Base-by-base conservation (phyloP, 208 protist genomes). In the Crithidia sp. region DNA sequence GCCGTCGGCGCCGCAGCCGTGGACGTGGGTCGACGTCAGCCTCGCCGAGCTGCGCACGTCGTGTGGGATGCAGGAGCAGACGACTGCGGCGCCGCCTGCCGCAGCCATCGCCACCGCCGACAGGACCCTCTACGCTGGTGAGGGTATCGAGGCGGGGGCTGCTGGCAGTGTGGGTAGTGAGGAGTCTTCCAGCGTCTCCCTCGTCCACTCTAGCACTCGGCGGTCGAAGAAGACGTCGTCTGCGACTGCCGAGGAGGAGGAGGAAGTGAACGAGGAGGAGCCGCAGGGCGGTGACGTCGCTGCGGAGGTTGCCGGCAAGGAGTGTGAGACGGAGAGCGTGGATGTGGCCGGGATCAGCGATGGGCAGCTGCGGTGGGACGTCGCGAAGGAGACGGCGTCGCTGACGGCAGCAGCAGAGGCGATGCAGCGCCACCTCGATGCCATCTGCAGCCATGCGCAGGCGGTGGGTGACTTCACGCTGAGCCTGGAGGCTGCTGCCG, bases 11-110 rank as follows among this genome's bases (percentile, higher is more conserved):
- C 7, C 36, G 44, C 5, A 55, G 45, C 74, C 67, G 55, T 79
- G 74, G 74, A 40, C 60, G 54, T 79, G 74, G 74, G 53, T 70
- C 9, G 74, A 73, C 39, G 64, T 79, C 49, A 16, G 58, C n/a
- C 43, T 79, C 4, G 10, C 14, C 12, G 58, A 64, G 36, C 67
- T 79, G 37, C 67, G 74, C 7, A 62, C 43, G 4, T n/a, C 52
- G 10, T 79, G 74, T 28, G 74, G 74, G 17, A n/a, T 72, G 37
- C 19, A 19, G 61, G 66, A 72, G 59, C 56, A 37, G 58, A 56
- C 52, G 65, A 39, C 39, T 28, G 14, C 47, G 3, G n/a, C 17
- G 14, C 4, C 14, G 14, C 19, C 17, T 45, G 16, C 7, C 28
- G 28, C 28, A 28, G 28, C 28, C 28, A 28, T 28, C 28, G 28